Conservation (phyloP, 768 basidiomycete species). For the Mycena olivaceomarginata region DNA sequence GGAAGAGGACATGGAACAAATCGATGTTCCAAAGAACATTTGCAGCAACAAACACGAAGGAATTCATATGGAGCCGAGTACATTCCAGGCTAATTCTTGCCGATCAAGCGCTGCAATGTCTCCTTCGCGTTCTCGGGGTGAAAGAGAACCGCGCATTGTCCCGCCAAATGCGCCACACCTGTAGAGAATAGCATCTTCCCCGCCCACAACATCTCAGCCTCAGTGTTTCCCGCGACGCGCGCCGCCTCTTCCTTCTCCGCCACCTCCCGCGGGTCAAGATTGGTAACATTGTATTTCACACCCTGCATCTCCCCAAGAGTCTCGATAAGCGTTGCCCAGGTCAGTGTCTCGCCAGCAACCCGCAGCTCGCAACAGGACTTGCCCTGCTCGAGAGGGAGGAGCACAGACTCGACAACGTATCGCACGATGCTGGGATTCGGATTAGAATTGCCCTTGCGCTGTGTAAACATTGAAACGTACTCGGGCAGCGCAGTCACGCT, state of each 20-base stretch:
- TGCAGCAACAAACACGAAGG: not conserved
- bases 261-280: conserved; percentile 19
- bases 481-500: conserved; percentile 16
- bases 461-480: not conserved
- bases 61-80: not conserved
- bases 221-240: conserved; percentile 8
- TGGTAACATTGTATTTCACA: conserved; percentile 6
- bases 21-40: not conserved
- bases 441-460: too few species aligned
- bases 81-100: conserved; percentile 3
- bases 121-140: conserved; percentile 9
- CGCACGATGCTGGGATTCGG: conserved; percentile 3
- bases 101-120: conserved; percentile 13
- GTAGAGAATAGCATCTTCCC: not conserved
- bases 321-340: conserved; percentile 7
- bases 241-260: conserved; percentile 21
- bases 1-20: conserved; percentile 5
- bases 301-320: conserved; percentile 4
- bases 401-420: conserved; percentile 9
- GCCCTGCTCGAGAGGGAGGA: not conserved
- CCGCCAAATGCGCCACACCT: not conserved
- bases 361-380: conserved; percentile 13
- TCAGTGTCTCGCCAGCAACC: conserved; percentile 9
- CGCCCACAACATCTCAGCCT: conserved; percentile 3
- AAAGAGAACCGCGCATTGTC: conserved; percentile 15